A percentile compares a stretch with the other conserved stretches of the same genome.
phyloP scores from a whole-genome alignment of 345 rosid genomes.

The Eucalyptus paniculata region DNA sequence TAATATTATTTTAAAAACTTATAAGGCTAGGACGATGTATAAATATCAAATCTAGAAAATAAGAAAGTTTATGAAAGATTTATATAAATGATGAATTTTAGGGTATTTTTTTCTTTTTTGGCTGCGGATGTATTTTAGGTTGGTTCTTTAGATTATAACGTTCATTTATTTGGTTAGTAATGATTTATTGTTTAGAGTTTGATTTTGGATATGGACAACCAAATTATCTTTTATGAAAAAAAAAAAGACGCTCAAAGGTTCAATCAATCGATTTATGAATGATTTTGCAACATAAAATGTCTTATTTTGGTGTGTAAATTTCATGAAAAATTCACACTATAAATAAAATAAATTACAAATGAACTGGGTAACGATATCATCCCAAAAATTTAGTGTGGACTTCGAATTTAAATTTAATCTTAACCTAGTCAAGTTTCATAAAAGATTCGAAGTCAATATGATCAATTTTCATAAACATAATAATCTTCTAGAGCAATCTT shows the following conservation, averaged over 20 bases:
- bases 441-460: fast-evolving
- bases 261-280: not conserved
- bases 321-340: not conserved
- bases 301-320: not conserved
- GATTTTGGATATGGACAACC: not conserved
- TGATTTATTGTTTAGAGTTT: not conserved
- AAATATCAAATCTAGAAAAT: not conserved
- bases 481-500: not conserved
- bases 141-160: not conserved
- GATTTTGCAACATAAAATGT: fast-evolving
- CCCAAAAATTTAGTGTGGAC: fast-evolving
- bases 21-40: not conserved
- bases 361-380: not conserved
- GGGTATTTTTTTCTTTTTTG: not conserved
- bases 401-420: not conserved
- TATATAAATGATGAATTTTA: not conserved
- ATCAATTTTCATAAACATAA: not conserved
- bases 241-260: fast-evolving
- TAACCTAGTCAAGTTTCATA: fast-evolving
- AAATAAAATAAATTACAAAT: not conserved
- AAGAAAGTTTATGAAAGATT: not conserved
- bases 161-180: not conserved
- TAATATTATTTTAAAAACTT: not conserved
- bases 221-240: not conserved
- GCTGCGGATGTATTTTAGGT: fast-evolving